Base-by-base conservation (phyloP, 2,329 filamentous ascomycete genomes). In the Trichothecium sympodiale region DNA sequence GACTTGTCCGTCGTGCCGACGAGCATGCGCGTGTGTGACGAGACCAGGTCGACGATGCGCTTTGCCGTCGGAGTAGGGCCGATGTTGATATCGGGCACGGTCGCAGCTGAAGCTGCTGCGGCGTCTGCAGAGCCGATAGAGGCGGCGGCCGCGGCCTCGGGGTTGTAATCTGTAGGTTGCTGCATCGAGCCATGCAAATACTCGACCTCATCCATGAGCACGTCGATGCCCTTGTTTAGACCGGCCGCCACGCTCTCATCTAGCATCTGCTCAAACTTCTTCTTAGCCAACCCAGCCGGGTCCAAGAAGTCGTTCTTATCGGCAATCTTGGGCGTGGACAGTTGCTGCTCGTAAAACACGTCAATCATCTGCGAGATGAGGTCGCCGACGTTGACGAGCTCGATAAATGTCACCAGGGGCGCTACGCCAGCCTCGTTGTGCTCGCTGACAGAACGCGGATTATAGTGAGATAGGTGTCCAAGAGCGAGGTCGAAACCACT, bases 351-450 rank as follows among this genome's bases (percentile, higher is more conserved):
- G 60, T 94, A 98, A 55, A 98, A 98, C 25, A 98, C 87, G 54
- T 98, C 91, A 39, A 98, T 77, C 91, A 98, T 98, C 57, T 98
- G 91, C 40, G 93, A 86, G 48, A 98, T 98, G 39, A 98, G 69
- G 55, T 98, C 91, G 39, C 91, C 91, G 1, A 98, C 89, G 53
- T 98, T 98, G 55, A 98, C 91, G 18, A 98, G 74, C 60, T 98
- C 91, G 41, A 98, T 77, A 50, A 98, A 98, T 1, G 85, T 95
- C 31, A 95, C 87, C 4, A 98, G 71, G 2, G 91, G 91, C 37
- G 87, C 86, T 7, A 95, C 88, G 1, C 83, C 84, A 25, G 74
- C 65, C 43, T 78, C 69, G 48, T 74, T 74, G 44, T 82, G 77
- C 43, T 83, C 77, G 49, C 65, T 82, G 23, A 84, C 80, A 45